Evolutionary conservation across 2,329 filamentous ascomycete species (phyloP).

Genomic region (Arthrocladium fulminans): DNA sequence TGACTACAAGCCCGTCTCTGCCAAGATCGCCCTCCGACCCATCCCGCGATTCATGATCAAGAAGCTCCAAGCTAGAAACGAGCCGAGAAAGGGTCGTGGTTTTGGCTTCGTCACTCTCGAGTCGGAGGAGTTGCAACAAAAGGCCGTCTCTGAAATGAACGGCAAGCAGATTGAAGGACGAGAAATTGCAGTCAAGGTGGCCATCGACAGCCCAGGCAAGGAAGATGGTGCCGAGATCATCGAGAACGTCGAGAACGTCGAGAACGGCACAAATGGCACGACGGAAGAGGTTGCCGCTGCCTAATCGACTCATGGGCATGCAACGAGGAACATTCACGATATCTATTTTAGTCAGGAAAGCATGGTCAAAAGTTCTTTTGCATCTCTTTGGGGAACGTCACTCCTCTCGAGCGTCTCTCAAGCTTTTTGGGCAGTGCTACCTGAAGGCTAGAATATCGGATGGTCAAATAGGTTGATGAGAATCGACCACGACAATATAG

Average conservation of each 20-base stretch:
- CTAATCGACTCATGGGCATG: slow-evolving; percentile 11
- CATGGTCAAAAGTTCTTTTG: slow-evolving; percentile 1
- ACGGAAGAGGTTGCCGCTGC: slow-evolving; percentile 19
- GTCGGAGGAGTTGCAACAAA: slow-evolving; percentile 92
- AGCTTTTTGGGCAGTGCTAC: not conserved
- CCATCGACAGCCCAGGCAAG: slow-evolving; percentile 98
- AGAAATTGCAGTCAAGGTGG: slow-evolving; percentile 99
- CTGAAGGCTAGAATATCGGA: slow-evolving; percentile 8
- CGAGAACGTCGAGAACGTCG: slow-evolving; percentile 34
- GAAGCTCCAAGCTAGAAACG: slow-evolving; percentile 96
- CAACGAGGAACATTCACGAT: slow-evolving; percentile 7
- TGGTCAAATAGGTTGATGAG: slow-evolving; percentile 9
- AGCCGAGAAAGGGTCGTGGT: slow-evolving; percentile 96
- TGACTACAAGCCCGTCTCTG: slow-evolving; percentile 82
- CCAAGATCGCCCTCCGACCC: slow-evolving; percentile 96
- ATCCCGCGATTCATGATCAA: slow-evolving; percentile 99
- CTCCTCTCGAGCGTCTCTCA: too few species aligned
- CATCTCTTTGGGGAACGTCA: slow-evolving; percentile 1
- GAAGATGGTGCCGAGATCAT: slow-evolving; percentile 63
- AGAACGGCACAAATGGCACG: slow-evolving; percentile 26
- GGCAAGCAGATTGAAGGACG: slow-evolving; percentile 98
- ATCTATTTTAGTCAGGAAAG: slow-evolving; percentile 8
- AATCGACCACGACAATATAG: slow-evolving; percentile 6
- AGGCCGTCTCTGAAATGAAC: slow-evolving; percentile 97
- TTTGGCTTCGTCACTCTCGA: slow-evolving; percentile 97